Evolutionary conservation across 441 rosid species (phyloP).

Genomic region (Capsella rubella): DNA sequence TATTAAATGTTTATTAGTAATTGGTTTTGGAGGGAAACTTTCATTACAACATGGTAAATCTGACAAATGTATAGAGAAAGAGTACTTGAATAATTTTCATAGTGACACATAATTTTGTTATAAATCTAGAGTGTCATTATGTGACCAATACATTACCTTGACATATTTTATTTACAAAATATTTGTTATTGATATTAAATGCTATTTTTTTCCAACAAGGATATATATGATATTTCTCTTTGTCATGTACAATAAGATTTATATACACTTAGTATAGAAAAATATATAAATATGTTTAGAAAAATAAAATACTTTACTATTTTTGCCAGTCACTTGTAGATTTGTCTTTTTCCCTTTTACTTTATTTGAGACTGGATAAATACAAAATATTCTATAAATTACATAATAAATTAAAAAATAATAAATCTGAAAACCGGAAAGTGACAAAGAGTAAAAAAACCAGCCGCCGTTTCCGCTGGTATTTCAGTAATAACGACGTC

Average conservation of each 20-base stretch:
- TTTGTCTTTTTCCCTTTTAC: too few relatives aligned
- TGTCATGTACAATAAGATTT: background rate
- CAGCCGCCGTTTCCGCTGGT: conserved; percentile 43
- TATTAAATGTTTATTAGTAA: background rate
- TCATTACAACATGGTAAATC: background rate
- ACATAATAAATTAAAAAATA: too few relatives aligned
- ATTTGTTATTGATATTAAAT: background rate
- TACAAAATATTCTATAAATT: too few relatives aligned
- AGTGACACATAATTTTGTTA: background rate
- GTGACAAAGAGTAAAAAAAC: conserved; percentile 30
- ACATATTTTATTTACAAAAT: background rate
- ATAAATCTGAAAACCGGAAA: conserved; percentile 20
- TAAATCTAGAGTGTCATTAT: background rate
- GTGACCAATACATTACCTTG: background rate
- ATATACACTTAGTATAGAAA: background rate
- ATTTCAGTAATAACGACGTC: conserved; percentile 25
- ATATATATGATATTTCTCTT: too few relatives aligned
- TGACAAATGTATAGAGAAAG: too few relatives aligned
- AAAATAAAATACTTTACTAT: too few relatives aligned
- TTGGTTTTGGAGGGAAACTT: background rate
- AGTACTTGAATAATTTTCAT: too few relatives aligned
- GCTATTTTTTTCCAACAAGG: background rate
- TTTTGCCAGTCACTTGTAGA: too few relatives aligned
- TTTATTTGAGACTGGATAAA: too few relatives aligned
- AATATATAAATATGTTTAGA: too few relatives aligned